Percentiles rank a stretch among this genome's conserved stretches.
phyloP scores from a whole-genome alignment of 495 filamentous ascomycete species.

The Apodospora peruviana region DNA sequence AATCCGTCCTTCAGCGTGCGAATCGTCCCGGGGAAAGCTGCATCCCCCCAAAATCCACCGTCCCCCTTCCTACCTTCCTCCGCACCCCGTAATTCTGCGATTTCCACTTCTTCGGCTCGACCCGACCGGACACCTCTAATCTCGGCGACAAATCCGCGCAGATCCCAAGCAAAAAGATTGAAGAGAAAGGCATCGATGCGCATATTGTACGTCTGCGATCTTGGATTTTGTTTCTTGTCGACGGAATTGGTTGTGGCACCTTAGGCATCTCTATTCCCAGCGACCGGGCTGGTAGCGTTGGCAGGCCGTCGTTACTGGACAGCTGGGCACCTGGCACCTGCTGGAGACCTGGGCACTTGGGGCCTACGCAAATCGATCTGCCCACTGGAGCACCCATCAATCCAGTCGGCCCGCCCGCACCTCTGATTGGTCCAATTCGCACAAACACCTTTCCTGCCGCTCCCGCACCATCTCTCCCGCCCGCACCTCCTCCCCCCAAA shows the following conservation, averaged over 20 bases:
- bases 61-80: background rate
- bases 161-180: background rate
- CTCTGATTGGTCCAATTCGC: constrained; percentile 29
- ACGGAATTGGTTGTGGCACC: constrained; percentile 3
- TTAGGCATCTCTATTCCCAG: background rate
- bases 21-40: background rate
- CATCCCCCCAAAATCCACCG: background rate
- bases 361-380: constrained; percentile 4
- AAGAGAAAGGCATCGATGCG: constrained; percentile 4
- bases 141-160: background rate
- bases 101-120: constrained; percentile 1
- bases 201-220: constrained; percentile 6
- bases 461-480: constrained; percentile 28
- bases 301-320: constrained; percentile 16
- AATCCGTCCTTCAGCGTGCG: background rate
- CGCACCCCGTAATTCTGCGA: background rate
- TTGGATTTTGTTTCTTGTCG: constrained; percentile 2
- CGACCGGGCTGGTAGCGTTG: constrained; percentile 17
- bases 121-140: background rate
- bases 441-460: constrained; percentile 30
- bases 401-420: constrained; percentile 16
- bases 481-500: constrained; percentile 25
- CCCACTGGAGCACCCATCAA: constrained; percentile 4
- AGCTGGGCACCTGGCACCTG: too few species aligned
- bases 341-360: too few species aligned